phyloP scores from a whole-genome alignment of 169 alveolate species.

The Plasmodium coatneyi region DNA sequence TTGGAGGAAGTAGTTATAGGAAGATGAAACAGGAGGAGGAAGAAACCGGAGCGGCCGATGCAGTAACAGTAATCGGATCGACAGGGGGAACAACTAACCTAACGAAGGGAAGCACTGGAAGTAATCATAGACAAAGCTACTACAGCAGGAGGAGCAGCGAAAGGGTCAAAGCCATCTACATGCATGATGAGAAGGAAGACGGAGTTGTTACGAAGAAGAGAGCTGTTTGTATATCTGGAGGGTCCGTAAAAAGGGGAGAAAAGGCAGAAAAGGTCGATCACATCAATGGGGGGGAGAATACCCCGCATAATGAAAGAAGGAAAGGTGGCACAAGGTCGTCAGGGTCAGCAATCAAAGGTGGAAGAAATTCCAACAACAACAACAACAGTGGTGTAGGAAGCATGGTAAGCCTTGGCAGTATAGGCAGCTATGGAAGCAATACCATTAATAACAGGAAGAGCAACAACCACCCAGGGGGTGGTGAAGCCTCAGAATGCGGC shows the following conservation, averaged over 20 bases:
- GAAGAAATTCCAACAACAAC: not conserved
- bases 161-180: slow-evolving; percentile 2
- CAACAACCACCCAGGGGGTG: not conserved
- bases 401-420: not conserved
- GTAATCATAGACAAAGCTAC: not conserved
- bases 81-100: not conserved
- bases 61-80: not conserved
- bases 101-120: not conserved
- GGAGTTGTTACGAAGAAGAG: slow-evolving; percentile 2
- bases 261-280: not conserved
- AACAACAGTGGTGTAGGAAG: not conserved
- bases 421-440: not conserved
- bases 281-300: not conserved
- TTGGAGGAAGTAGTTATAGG: not conserved
- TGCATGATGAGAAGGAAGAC: slow-evolving; percentile 16
- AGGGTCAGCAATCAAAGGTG: not conserved
- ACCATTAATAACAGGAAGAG: not conserved
- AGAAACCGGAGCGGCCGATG: not conserved
- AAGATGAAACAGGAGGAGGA: not conserved
- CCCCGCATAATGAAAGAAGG: not conserved
- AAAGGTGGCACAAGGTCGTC: not conserved
- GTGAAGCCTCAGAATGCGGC: slow-evolving; percentile 13
- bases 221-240: not conserved
- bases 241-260: not conserved
- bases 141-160: slow-evolving; percentile 28